phyloP scores from a whole-genome alignment of 176 grass and related monocot genomes.

The Phoenix dactylifera region DNA sequence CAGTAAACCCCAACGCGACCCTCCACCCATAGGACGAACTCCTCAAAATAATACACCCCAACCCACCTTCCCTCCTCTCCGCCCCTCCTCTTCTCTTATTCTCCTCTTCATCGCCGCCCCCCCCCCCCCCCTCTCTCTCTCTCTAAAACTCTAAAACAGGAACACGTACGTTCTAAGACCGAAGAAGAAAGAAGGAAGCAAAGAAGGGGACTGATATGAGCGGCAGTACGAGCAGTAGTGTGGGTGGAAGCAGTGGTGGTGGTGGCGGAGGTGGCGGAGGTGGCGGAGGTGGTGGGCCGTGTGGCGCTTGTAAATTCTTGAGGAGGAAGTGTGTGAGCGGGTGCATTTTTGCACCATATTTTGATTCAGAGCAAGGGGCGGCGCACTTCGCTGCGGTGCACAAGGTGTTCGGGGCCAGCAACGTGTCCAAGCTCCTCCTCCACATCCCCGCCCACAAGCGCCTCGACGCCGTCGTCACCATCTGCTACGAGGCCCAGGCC shows the following conservation, averaged over 20 bases:
- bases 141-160: not conserved
- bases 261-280: constrained; percentile 7
- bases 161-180: no score
- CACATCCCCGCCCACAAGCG: constrained; percentile 92
- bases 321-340: constrained; percentile 89
- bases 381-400: constrained; percentile 96
- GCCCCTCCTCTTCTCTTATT: constrained; percentile 9
- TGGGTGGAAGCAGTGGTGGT: constrained; percentile 17
- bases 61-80: not conserved
- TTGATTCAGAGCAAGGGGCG: constrained; percentile 91
- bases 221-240: constrained; percentile 3
- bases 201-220: not conserved
- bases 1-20: constrained; percentile 51
- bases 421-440: constrained; percentile 92
- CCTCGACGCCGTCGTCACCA: constrained; percentile 93
- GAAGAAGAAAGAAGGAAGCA: not conserved
- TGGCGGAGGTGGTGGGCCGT: constrained; percentile 45
- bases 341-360: constrained; percentile 96
- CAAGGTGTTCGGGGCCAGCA: constrained; percentile 99
- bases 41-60: not conserved
- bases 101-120: not conserved
- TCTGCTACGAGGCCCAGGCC: constrained; percentile 94
- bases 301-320: constrained; percentile 95
- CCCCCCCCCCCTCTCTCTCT: constrained; percentile 2
- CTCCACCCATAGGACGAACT: constrained; percentile 55